Evolutionary conservation across 306 rosid genomes (phyloP), one percentile per base, ranked within the genome.

Genomic region (Datisca glomerata): DNA sequence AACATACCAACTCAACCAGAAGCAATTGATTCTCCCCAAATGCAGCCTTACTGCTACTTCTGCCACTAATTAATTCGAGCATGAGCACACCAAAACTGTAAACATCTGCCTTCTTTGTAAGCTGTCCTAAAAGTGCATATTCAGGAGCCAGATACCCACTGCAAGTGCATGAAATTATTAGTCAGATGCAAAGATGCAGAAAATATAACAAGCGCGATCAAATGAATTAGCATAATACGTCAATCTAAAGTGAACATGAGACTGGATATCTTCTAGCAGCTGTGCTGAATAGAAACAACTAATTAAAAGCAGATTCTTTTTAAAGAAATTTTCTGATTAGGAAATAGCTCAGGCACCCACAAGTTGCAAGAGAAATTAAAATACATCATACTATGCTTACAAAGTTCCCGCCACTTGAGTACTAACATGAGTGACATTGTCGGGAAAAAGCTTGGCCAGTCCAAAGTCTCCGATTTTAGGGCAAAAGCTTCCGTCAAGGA

Each of bases 1-100:
- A n/a, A n/a, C n/a, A n/a, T 82, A 82, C 97, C 97, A 93, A 87
- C 74, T 87, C 96, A 15, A 87, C 93, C 27, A 87, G 72, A 69
- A 74, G 74, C 69, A 70, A 41, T 21, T 71, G 56, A 19, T 87
- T 71, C 8, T 76, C 82, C 21, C 79, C 94, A 41, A 87, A 87
- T 32, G 97, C 94, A 29, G 83, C 74, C 49, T 69, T 82, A 49
- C 82, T 82, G 29, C 97, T 76, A 59, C 94, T 82, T 69, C 64
- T 67, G 64, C 93, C 87, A 23, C 94, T 87, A 39, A 82, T 63
- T 51, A 87, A 58, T 70, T 82, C 94, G 49, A 87, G 97, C 93
- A 87, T 49, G 31, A 82, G 76, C 44, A 79, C 75, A 43, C 97
- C 97, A 35, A 82, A 82, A 54, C 96, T 82, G 50, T 79, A 87